Conservation (phyloP, 352 stramenopile species). For the Phytophthora podocarpi region DNA sequence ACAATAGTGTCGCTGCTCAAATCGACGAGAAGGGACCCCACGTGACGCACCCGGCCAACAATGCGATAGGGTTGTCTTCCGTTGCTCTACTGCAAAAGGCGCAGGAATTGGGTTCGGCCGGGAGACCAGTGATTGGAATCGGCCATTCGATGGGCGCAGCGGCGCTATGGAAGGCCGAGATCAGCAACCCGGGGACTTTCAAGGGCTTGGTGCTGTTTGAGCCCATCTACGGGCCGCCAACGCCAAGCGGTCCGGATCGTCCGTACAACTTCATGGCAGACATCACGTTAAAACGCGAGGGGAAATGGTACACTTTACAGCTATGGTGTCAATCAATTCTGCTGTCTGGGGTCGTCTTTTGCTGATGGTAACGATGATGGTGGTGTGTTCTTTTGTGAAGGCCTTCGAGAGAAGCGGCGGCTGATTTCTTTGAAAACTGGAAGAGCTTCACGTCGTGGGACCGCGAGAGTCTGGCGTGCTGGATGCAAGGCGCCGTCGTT, state of each 20-base stretch:
- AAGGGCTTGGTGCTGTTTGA: constrained; percentile 55
- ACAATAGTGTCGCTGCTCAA: constrained; percentile 36
- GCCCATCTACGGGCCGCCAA: constrained; percentile 37
- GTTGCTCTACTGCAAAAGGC: constrained; percentile 19
- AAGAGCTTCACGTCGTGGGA: constrained; percentile 49
- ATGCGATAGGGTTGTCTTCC: constrained; percentile 27
- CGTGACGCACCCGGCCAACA: constrained; percentile 46
- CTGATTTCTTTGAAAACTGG: constrained; percentile 35
- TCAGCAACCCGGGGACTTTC: constrained; percentile 43
- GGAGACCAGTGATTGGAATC: constrained; percentile 50
- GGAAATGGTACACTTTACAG: constrained; percentile 31
- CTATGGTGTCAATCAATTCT: not conserved
- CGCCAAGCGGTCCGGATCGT: not conserved
- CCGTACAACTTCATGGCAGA: constrained; percentile 35
- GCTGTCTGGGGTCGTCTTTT: too few relatives aligned
- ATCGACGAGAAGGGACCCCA: constrained; percentile 34
- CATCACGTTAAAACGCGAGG: constrained; percentile 31
- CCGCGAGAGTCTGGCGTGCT: constrained; percentile 39
- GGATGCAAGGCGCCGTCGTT: constrained; percentile 39
- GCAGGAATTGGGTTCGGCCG: not conserved
- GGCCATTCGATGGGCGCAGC: constrained; percentile 54
- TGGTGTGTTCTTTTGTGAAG: constrained; percentile 16
- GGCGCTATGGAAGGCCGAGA: constrained; percentile 38
- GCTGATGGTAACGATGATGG: too few relatives aligned
- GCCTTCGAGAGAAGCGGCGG: constrained; percentile 30